Percentiles rank a stretch among this genome's conserved stretches.
Evolutionary conservation across 2,329 filamentous ascomycete species (phyloP).

Genomic region (Lachnellula occidentalis): DNA sequence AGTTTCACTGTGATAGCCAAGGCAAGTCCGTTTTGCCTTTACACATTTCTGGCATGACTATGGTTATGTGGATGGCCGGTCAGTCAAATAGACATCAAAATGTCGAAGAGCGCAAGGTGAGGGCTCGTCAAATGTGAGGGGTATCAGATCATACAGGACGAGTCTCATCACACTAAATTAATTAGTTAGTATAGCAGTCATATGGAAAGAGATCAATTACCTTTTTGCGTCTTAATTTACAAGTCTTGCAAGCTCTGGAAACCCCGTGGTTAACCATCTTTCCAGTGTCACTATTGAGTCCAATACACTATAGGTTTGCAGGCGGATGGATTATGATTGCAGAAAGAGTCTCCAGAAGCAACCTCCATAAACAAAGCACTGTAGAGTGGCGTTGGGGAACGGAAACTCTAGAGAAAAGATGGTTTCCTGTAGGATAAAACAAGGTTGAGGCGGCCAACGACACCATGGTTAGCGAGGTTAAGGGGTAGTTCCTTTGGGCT

Average conservation of each 20-base stretch:
- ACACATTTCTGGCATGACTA: background rate
- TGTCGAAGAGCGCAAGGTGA: background rate
- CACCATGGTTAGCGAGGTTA: background rate
- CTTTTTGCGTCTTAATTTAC: constrained; percentile 19
- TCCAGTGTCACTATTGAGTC: background rate
- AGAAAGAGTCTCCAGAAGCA: background rate
- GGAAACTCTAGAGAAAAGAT: background rate
- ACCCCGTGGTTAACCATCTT: constrained; percentile 13
- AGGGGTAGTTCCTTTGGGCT: background rate
- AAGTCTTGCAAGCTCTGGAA: constrained; percentile 18
- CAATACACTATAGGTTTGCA: background rate
- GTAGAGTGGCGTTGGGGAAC: background rate
- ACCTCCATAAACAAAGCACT: background rate
- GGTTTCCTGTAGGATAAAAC: background rate
- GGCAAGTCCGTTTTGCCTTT: background rate
- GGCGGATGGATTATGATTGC: background rate
- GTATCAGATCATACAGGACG: constrained; percentile 16
- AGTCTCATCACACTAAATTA: constrained; percentile 17
- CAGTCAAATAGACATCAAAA: background rate
- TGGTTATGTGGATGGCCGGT: background rate
- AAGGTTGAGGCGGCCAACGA: background rate
- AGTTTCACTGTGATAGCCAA: background rate
- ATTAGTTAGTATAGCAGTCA: background rate
- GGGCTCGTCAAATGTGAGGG: background rate
- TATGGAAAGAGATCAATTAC: background rate